Conservation (phyloP, 1,284 basidiomycete genomes). For the Ganoderma leucocontextum region DNA sequence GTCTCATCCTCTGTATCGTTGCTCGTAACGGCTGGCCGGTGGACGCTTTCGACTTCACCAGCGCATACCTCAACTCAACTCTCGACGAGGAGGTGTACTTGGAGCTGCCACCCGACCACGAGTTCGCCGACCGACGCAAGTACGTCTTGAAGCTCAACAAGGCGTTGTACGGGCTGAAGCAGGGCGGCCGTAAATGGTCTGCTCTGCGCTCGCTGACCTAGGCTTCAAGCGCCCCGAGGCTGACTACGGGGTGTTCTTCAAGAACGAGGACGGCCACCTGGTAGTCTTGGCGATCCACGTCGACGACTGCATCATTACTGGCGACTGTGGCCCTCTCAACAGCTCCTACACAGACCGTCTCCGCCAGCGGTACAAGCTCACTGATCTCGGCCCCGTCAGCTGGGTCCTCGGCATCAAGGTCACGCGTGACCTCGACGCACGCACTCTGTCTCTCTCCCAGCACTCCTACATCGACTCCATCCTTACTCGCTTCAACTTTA, state of each 20-base stretch:
- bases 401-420: too few relatives aligned
- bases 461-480: too few relatives aligned
- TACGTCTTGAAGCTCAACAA: slow-evolving; percentile 23
- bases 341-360: slow-evolving; percentile 37
- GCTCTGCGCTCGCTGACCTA: slow-evolving; percentile 20
- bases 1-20: slow-evolving; percentile 41
- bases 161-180: slow-evolving; percentile 40
- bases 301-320: slow-evolving; percentile 43
- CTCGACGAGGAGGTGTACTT: slow-evolving; percentile 43
- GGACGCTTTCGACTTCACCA: slow-evolving; percentile 52
- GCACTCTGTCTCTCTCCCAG: too few relatives aligned
- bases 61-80: slow-evolving; percentile 48
- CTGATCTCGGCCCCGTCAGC: too few relatives aligned
- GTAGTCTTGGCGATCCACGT: neutral
- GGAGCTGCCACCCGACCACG: slow-evolving; percentile 45
- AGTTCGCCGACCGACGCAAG: neutral
- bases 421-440: too few relatives aligned
- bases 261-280: neutral
- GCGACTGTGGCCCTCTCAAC: slow-evolving; percentile 28
- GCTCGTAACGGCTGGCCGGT: slow-evolving; percentile 43
- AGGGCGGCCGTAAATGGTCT: slow-evolving; percentile 35
- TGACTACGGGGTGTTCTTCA: slow-evolving; percentile 34
- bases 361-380: too few relatives aligned
- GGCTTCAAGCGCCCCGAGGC: slow-evolving; percentile 31
- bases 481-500: too few relatives aligned